Evolutionary conservation across 352 stramenopile species (phyloP), one percentile per base, ranked within the genome.

Genomic region (Globisporangium barbulae): DNA sequence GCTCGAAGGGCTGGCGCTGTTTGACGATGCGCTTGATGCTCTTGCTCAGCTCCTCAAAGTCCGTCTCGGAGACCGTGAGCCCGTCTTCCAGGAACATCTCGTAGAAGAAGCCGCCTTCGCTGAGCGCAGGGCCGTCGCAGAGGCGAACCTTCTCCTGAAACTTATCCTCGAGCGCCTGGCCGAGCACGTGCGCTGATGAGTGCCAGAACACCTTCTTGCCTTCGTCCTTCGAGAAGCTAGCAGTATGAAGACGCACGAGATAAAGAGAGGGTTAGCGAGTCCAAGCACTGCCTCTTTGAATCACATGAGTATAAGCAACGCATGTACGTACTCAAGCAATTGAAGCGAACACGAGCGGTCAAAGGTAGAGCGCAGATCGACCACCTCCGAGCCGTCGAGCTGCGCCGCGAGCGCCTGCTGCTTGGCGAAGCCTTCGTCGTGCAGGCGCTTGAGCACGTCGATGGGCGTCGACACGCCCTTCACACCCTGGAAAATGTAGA

Each of bases 61-160:
- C 84, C 37, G 59, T 68, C 59, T 94, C 84, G 1, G 81, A 92
- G 17, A 94, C 74, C 21, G 87, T 95, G 30, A 73, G 64, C 33
- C 71, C 71, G 61, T 91, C 74, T 35, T 81, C 59, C 7, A 95
- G 62, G 47, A 87, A 93, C 85, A 92, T 93, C 55, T 95, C 98
- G 79, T 99, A 99, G 76, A 99, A 99, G 73, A 99, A 99, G 28
- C 98, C 98, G 64, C 96, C 94, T 52, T 98, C 91, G 28, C 63
- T 74, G n/a, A 99, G 71, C 31, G 97, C 81, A 19, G 98, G 98
- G 35, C 98, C 98, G 69, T 93, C 84, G 37, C 70, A 85, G 7
- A 99, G 96, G 28, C 94, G 98, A 33, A 99, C 89, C 62, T 99
- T 93, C 54, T 91, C 92, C 48, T 96, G 90, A 78, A 98, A 99